A percentile compares a stretch with the other conserved stretches of the same genome.
Evolutionary conservation across 2,329 filamentous ascomycete species (phyloP).

Genomic region (Sarocladium strictum): DNA sequence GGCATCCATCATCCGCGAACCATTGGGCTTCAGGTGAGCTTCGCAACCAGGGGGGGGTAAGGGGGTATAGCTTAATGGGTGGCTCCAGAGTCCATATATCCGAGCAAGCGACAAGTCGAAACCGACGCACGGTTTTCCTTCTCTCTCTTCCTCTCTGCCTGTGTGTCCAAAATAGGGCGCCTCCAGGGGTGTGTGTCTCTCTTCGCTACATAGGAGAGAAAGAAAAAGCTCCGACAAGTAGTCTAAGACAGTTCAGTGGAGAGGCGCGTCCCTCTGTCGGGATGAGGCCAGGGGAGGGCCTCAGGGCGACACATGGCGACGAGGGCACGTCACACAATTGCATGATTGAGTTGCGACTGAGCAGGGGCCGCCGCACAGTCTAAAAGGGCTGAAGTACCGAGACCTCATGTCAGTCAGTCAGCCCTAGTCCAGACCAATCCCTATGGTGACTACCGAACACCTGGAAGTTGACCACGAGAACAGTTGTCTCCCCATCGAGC

Average conservation of each 20-base stretch:
- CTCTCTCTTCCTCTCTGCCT: too few species aligned
- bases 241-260: neutral
- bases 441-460: too few species aligned
- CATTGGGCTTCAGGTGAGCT: conserved; percentile 1
- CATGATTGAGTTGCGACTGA: neutral
- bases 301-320: conserved; percentile 9
- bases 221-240: neutral
- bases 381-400: conserved; percentile 6
- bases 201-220: too few species aligned
- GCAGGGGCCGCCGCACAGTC: neutral
- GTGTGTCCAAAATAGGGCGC: too few species aligned
- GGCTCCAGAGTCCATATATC: neutral
- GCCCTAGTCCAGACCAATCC: too few species aligned
- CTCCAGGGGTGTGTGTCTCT: too few species aligned
- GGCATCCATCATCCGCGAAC: neutral
- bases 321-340: conserved; percentile 8
- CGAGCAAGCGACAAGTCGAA: neutral
- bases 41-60: neutral
- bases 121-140: neutral
- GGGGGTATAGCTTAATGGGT: neutral
- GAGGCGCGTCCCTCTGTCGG: too few species aligned
- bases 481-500: too few species aligned
- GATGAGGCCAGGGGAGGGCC: neutral
- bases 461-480: too few species aligned
- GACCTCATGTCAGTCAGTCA: too few species aligned